Evolutionary conservation across 2,329 filamentous ascomycete species (phyloP), one percentile per base, ranked within the genome.

Genomic region (Cordyceps javanica): DNA sequence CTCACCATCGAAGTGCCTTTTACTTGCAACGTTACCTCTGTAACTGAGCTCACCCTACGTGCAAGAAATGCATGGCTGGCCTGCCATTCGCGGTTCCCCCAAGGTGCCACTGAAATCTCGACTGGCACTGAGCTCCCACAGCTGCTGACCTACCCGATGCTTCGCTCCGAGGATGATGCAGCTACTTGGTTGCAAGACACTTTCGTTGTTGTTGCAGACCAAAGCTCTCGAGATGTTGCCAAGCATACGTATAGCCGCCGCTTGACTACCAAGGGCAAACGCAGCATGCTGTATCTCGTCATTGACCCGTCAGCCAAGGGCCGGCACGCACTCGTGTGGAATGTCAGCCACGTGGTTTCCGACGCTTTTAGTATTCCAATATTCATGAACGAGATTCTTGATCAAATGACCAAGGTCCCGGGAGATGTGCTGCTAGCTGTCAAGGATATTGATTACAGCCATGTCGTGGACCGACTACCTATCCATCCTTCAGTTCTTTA

Each of bases 231-330:
- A 2, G 50, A 53, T 16, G 50, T 53, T 1, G 50, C 36, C 0
- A 23, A n/a, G 11, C 14, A 53, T 16, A 53, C 50, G 2, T 53
- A 53, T 36, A 30, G 36, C 36, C 50, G 50, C 10, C 50, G 50
- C 25, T 5, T 53, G 36, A 3, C 50, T 2, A 53, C 50, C 25
- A 34, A 30, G 6, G 50, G 50, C 50, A 53, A 53, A 11, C 23
- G 50, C 36, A 53, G 50, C 50, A 53, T 53, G 50, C 50, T 53
- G 25, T 53, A 16, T 19, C 25, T 53, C 16, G 50, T 53, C 36
- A 5, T 42, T 9, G 50, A 9, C n/a, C 5, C 32, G 48, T 23
- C 30, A 11, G 16, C 25, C 8, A 3, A 11, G 9, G 36, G 14
- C 16, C 11, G 9, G 36, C 50, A 53, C 25, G 25, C 34, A 23